A percentile compares a stretch with the other conserved stretches of the same genome.
Conservation (phyloP, 148 eudicot species). For the Vaccinium darrowii region DNA sequence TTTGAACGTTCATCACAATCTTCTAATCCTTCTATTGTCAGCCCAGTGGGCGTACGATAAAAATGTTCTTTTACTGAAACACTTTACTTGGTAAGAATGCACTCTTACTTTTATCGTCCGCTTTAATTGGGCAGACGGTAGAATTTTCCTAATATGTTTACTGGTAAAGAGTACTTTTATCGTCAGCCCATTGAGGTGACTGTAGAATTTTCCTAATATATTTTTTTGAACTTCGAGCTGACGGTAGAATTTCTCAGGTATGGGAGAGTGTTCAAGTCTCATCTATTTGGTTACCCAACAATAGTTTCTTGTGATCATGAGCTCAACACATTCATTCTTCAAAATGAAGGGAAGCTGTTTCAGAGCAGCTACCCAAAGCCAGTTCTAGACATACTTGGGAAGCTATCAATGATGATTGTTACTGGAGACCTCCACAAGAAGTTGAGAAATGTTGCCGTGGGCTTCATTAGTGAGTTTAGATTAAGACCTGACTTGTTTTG, state of each 20-base stretch:
- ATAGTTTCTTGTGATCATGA: slow-evolving; percentile 59
- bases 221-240: background rate
- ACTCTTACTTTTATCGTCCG: too few relatives aligned
- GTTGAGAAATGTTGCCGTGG: slow-evolving; percentile 37
- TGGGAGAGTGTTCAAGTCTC: slow-evolving; percentile 54
- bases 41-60: too few relatives aligned
- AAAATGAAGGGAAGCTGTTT: slow-evolving; percentile 52
- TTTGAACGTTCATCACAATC: too few relatives aligned
- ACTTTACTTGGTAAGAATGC: too few relatives aligned
- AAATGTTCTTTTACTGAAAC: too few relatives aligned
- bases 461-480: slow-evolving; percentile 30
- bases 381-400: slow-evolving; percentile 46
- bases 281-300: slow-evolving; percentile 46
- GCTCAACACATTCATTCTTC: slow-evolving; percentile 41
- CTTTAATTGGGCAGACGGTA: too few relatives aligned
- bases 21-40: too few relatives aligned
- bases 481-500: slow-evolving; percentile 35
- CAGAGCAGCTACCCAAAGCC: slow-evolving; percentile 48
- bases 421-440: slow-evolving; percentile 47
- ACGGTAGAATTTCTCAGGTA: slow-evolving; percentile 26
- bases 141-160: too few relatives aligned
- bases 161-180: too few relatives aligned
- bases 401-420: slow-evolving; percentile 40
- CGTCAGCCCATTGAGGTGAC: too few relatives aligned
- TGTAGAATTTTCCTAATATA: background rate